phyloP scores from a whole-genome alignment of 345 rosid genomes.

The Eutrema yunnanense region DNA sequence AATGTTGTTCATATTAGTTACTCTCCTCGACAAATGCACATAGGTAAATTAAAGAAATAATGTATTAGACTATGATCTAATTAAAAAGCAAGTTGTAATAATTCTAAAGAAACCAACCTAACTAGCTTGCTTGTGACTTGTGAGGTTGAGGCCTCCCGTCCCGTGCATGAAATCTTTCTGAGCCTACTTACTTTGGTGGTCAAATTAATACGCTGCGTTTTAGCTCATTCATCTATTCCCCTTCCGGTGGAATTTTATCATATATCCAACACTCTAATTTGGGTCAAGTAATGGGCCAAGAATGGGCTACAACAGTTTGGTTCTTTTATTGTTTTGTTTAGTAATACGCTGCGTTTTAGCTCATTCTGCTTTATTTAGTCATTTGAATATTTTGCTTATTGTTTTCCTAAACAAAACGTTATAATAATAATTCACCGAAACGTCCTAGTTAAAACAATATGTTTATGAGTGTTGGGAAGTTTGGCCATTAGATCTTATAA shows the following conservation, averaged over 20 bases:
- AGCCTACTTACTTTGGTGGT: neutral
- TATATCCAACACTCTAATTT: neutral
- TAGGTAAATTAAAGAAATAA: too few relatives aligned
- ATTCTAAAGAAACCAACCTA: neutral
- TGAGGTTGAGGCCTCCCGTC: neutral
- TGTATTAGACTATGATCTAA: neutral
- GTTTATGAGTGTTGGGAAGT: neutral
- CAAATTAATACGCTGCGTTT: too few relatives aligned
- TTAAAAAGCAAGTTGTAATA: neutral
- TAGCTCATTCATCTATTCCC: too few relatives aligned
- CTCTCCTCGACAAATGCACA: too few relatives aligned
- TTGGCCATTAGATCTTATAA: neutral
- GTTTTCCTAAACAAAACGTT: neutral
- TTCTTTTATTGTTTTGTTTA: neutral
- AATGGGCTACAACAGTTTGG: neutral
- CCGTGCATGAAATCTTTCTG: conserved; percentile 1
- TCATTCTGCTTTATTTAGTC: too few relatives aligned
- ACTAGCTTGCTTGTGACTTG: neutral
- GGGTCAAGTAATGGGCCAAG: neutral
- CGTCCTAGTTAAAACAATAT: neutral
- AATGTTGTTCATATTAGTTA: too few relatives aligned
- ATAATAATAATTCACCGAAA: neutral
- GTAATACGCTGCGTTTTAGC: too few relatives aligned
- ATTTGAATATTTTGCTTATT: too few relatives aligned
- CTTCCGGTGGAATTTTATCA: neutral